Base-by-base conservation (phyloP, 164 flowering plant genomes). In the Protea cynaroides region DNA sequence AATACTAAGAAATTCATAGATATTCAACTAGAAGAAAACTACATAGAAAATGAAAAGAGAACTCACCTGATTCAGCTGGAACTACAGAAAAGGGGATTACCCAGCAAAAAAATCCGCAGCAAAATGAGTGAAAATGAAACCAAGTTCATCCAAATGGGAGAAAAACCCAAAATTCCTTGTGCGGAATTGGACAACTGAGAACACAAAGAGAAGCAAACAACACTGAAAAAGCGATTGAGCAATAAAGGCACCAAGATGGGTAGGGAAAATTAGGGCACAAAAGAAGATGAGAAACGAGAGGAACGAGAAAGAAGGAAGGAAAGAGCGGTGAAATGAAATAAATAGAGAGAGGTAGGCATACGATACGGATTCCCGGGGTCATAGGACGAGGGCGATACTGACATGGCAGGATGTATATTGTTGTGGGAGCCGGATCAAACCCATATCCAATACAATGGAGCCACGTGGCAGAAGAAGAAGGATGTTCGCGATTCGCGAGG, bases 291-390 rank as follows among this genome's bases (percentile, higher is more conserved):
- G 61, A 56, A 46, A 29, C 65, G 52, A 54, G 67, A 68, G 23
- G 56, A 25, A 24, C 56, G 46, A 34, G 55, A 61, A 70, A 73
- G 74, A 71, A 62, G 71, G 74, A 74, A 55, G 61, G 62, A 5
- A 0, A 29, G 34, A 29, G 34, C 34, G 61, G 62, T 55, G 57
- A 23, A 53, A 74, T 68, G 38, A 59, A 75, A 71, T 64, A 69
- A 52, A 67, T 69, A 71, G 64, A 70, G 56, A 72, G 58, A 71
- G 71, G n/a, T n/a, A 74, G 59, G 71, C 73, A 70, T 60, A 61
- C 55, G 54, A 74, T 80, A 84, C 87, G 89, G 86, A 82, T 78
- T 80, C 85, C 82, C 80, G 89, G 83, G 81, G 77, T 81, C 85
- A 77, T 74, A 81, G 84, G 84, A 80, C 82, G 65, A 68, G 63